A percentile compares a stretch with the other conserved stretches of the same genome.
These are phyloP conservation scores for Tuber magnatum DNA, from an alignment of 495 filamentous ascomycete species.

Conservation along the genomic window DNA sequence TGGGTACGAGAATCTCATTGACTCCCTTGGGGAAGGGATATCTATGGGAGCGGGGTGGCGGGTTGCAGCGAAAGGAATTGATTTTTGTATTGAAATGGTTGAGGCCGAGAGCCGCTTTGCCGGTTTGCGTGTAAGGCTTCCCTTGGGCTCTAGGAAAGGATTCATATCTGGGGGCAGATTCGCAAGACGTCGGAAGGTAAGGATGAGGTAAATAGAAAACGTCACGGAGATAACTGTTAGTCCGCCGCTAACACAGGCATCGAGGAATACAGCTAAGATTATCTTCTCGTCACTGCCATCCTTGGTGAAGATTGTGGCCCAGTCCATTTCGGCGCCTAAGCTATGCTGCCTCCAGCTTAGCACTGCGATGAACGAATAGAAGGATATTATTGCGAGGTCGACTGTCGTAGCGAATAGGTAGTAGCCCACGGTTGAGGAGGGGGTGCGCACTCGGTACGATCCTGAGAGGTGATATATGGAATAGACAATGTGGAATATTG, in stretches of 20 bases:
- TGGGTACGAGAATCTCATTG: background rate
- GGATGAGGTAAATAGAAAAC: conserved; percentile 27
- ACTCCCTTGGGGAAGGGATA: background rate
- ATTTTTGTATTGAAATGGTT: conserved; percentile 15
- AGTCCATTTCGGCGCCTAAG: conserved; percentile 6
- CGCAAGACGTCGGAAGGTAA: conserved; percentile 28
- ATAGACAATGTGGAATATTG: conserved; percentile 31
- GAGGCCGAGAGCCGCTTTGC: conserved; percentile 26
- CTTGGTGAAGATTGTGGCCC: conserved; percentile 31
- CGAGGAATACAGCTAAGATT: conserved; percentile 24
- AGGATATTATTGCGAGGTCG: conserved; percentile 30
- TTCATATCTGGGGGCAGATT: conserved; percentile 28
- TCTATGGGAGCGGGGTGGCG: background rate
- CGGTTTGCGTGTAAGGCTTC: conserved; percentile 21
- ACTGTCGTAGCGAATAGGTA: conserved; percentile 27
- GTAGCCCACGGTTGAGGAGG: conserved; percentile 28
- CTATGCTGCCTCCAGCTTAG: conserved; percentile 24
- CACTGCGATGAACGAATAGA: conserved; percentile 32
- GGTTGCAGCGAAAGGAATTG: conserved; percentile 31
- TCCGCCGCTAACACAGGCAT: conserved; percentile 20
- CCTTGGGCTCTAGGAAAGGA: conserved; percentile 31
- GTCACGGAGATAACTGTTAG: conserved; percentile 26
- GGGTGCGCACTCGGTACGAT: conserved; percentile 31
- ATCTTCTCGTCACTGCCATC: conserved; percentile 11
- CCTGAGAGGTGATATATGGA: conserved; percentile 34